Evolutionary conservation across 163 green algal genomes (phyloP), one percentile per base, ranked within the genome.

Genomic region (Chlorella variabilis): DNA sequence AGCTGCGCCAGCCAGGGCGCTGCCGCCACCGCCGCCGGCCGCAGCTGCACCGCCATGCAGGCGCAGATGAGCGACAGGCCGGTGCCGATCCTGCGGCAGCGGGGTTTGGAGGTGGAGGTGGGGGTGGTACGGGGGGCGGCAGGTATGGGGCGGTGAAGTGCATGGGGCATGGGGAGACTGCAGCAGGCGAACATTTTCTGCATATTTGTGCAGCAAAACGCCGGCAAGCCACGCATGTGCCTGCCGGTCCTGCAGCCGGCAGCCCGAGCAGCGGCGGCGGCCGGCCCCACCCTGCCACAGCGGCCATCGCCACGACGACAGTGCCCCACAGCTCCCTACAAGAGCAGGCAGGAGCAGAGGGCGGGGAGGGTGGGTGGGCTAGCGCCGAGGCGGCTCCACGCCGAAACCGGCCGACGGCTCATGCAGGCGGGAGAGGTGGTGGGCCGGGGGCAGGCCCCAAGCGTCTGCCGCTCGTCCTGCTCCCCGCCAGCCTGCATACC

Each of bases 21-120:
- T 1, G 66, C 66, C 23, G 66, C 39, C 3, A 58, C 39, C 27
- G 66, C 66, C 39, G 34, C 13, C 7, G 34, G 13, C 39, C 39
- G 66, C 66, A 74, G 18, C 39, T 74, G 66, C 66, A 74, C 18
- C 25, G 66, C 66, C 38, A 74, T 15, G 38, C 66, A 74, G 66
- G 66, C 66, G 38, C 38, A 74, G 66, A 74, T 54, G 36, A 74
- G 66, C 1, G 66, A 74, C 39, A 74, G 66, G 2, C 21, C 66
- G 38, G 66, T 74, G 66, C 25, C 39, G 6, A 58, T 20, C 21
- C 66, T 74, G 66, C 66, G 41, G n/a, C n/a, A n/a, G 36, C 4
- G 29, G 61, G 61, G 4, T 41, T 41, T 27, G 4, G 29, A n/a
- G 5, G 31, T 17, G 41, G 31, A 29, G 61, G 21, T 6, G 34